These are phyloP conservation scores for Penicillium occitanis DNA, from an alignment of 2,329 filamentous ascomycete genomes.

Conservation along the genomic window DNA sequence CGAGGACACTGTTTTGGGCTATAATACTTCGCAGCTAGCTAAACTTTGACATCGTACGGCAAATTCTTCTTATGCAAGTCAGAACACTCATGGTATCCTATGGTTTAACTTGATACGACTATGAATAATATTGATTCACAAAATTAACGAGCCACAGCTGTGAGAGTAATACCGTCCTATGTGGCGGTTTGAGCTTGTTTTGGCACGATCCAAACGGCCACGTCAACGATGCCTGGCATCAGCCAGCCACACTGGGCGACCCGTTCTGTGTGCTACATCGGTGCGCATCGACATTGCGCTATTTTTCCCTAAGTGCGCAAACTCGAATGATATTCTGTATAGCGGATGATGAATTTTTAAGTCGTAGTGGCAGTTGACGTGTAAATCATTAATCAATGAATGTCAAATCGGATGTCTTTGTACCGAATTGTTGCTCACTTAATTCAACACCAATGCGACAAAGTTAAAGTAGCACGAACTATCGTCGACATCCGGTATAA, in stretches of 20 bases:
- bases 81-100: too few relatives aligned
- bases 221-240: background rate
- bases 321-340: background rate
- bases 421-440: background rate
- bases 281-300: background rate
- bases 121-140: background rate
- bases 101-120: too few relatives aligned
- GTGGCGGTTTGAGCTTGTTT: background rate
- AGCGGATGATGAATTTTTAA: background rate
- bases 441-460: background rate
- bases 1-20: too few relatives aligned
- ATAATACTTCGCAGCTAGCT: too few relatives aligned
- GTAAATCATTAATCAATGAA: background rate
- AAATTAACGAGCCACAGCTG: background rate
- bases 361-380: background rate
- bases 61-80: too few relatives aligned
- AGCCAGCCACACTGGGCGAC: background rate
- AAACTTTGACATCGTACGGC: too few relatives aligned
- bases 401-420: background rate
- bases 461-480: background rate
- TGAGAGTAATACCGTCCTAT: background rate
- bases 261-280: background rate
- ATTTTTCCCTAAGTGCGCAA: background rate
- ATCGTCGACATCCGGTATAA: background rate
- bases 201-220: background rate